Base-by-base conservation (phyloP, 768 basidiomycete species). In the Lepiota venenata region DNA sequence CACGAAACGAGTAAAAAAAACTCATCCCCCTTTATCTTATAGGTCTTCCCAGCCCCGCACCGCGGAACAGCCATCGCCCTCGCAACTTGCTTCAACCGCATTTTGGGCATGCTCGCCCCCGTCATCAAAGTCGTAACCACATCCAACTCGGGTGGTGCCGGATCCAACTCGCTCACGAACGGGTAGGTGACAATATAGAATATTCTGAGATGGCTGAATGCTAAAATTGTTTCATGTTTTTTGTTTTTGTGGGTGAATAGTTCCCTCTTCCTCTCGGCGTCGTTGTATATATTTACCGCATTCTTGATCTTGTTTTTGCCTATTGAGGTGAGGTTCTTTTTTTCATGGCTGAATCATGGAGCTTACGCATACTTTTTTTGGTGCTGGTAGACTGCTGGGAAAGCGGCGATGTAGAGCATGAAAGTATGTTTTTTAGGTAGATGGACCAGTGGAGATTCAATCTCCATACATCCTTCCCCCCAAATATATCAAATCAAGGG, bases 31-130 rank as follows among this genome's bases (percentile, higher is more conserved):
- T 25, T 25, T 2, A 25, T 25, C 25, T 25, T 25, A 25, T 44
- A 69, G 67, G 67, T 80, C 20, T 83, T 84, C 68, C 78, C 82
- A 0, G 78, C 79, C 0, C 76, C 79, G 2, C 78, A 80, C 57
- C 74, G 82, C 37, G 82, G 82, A 2, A 81, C 80, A 0, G 80
- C 78, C 9, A 76, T 80, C 50, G 80, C 80, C 3, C 56, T 73
- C 73, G 58, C 76, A 65, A 57, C 72, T 72, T 55, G 75, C 72
- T 70, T 80, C 59, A 81, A 81, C 60, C 70, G 77, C 35, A 70
- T 78, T 36, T 72, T 71, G 32, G 79, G 76, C 8, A 65, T 80
- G 48, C 72, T 79, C 32, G 71, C 77, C 0, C 79, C 79, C 22
- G 67, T 79, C 37, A 76, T 79, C 63, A 77, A 78, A 56, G 78